Base-by-base conservation (phyloP, 352 stramenopile genomes). In the Pythium dissotocum region DNA sequence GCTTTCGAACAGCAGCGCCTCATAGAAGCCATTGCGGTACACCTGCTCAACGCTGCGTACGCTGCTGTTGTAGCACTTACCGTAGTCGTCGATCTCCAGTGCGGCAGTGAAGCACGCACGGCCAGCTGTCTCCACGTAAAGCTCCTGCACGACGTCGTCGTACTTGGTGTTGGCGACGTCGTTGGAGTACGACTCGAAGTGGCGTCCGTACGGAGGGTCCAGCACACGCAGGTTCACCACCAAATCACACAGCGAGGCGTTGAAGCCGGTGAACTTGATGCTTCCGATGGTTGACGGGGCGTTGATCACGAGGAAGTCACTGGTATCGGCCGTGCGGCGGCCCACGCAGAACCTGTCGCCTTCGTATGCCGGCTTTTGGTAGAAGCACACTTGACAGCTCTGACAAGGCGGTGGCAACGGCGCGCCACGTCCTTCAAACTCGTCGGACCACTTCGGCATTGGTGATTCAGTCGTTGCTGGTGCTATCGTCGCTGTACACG, bases 61-160 rank as follows among this genome's bases (percentile, higher is more conserved):
- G 54, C 63, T 60, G 6, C 75, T 30, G 12, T 57, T 71, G 57
- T 80, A 87, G 65, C 79, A 87, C 21, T 70, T 40, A 54, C 77
- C 79, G 61, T 73, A 76, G 10, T 70, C 58, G 35, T 69, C 24
- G 13, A 57, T 60, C 2, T 48, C 42, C 13, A 65, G 56, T 3
- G 38, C 52, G 1, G 76, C 76, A 8, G 79, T 61, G 40, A 81
- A 78, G 51, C 79, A 87, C 6, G 71, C 78, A 9, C 66, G 59
- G 28, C 78, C 78, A n/a, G 76, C 75, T 46, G 73, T 65, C 64
- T 84, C 79, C 6, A 87, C 79, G 54, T 80, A 84, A 0, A 84
- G 18, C 69, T 87, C 67, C 65, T 79, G 65, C 24, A 79, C 75
- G 13, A 73, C 71, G 13, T 73, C 49, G 14, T 74, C 33, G 9